A percentile compares a stretch with the other conserved stretches of the same genome.
Conservation (phyloP, 768 basidiomycete species). For the Mycena metata region DNA sequence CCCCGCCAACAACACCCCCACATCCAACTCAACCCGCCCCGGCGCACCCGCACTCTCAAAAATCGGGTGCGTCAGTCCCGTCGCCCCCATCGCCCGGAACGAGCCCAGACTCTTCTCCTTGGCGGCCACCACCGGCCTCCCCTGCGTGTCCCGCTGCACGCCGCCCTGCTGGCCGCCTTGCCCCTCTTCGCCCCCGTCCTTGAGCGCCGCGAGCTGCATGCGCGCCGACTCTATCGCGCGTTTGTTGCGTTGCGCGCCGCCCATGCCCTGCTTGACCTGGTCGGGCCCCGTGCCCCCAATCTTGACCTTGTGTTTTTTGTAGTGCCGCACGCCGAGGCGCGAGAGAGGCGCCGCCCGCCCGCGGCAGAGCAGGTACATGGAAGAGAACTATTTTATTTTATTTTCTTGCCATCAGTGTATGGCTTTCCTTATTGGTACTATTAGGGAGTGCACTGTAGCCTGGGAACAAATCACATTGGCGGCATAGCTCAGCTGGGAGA, state of each 20-base stretch:
- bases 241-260: too few species aligned
- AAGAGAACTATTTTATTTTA: too few species aligned
- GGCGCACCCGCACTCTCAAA: conserved; percentile 52
- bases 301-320: neutral
- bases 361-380: conserved; percentile 28
- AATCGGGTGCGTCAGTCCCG: conserved; percentile 54
- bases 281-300: too few species aligned
- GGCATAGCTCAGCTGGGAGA: conserved; percentile 37
- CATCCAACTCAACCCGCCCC: conserved; percentile 47
- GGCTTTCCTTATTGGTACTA: too few species aligned
- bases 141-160: conserved; percentile 26
- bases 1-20: conserved; percentile 57
- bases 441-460: too few species aligned
- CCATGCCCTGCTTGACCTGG: too few species aligned
- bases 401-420: too few species aligned
- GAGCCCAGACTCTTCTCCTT: conserved; percentile 48
- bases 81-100: conserved; percentile 57
- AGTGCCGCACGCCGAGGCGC: conserved; percentile 17
- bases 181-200: neutral
- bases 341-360: conserved; percentile 18
- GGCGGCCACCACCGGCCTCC: conserved; percentile 24
- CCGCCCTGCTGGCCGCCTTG: too few species aligned
- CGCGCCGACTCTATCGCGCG: neutral
- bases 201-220: neutral
- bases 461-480: too few species aligned